Conservation (phyloP, 1,284 basidiomycete species). For the Lignosus rhinocerotis region DNA sequence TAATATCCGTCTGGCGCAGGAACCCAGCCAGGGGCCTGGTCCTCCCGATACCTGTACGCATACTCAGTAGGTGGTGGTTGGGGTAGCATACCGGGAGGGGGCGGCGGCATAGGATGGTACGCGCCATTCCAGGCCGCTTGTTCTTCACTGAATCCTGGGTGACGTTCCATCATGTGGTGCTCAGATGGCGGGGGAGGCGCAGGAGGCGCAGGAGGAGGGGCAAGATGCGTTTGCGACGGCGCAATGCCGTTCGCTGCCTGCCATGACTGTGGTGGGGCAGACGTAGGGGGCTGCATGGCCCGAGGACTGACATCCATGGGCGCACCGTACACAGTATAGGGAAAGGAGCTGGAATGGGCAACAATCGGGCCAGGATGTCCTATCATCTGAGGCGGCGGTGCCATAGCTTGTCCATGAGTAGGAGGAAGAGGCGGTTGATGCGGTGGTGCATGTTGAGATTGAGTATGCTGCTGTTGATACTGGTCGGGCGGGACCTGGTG, state of each 20-base stretch:
- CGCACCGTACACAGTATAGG: slow-evolving; percentile 48
- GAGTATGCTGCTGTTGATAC: slow-evolving; percentile 18
- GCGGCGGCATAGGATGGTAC: slow-evolving; percentile 43
- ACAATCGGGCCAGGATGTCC: slow-evolving; percentile 22
- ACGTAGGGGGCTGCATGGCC: slow-evolving; percentile 46
- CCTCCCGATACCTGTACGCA: slow-evolving; percentile 59
- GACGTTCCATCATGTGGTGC: slow-evolving; percentile 47
- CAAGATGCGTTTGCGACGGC: slow-evolving; percentile 64
- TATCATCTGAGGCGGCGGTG: slow-evolving; percentile 34
- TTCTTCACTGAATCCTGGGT: slow-evolving; percentile 49
- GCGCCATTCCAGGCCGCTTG: slow-evolving; percentile 42
- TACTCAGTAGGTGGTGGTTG: slow-evolving; percentile 42
- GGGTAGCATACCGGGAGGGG: slow-evolving; percentile 45
- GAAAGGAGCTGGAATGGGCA: slow-evolving; percentile 34
- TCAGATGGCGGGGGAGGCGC: slow-evolving; percentile 16
- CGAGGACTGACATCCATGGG: slow-evolving; percentile 43
- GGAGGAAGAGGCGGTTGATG: slow-evolving; percentile 18
- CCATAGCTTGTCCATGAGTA: slow-evolving; percentile 28
- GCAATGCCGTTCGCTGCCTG: slow-evolving; percentile 58
- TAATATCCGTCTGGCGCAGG: slow-evolving; percentile 52
- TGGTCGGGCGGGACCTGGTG: slow-evolving; percentile 23
- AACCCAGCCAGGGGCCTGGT: slow-evolving; percentile 46
- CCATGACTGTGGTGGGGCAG: slow-evolving; percentile 60
- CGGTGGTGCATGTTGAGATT: slow-evolving; percentile 14
- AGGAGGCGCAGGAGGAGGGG: slow-evolving; percentile 38